Conservation (phyloP, 306 rosid genomes). For the Prosopis cineraria region DNA sequence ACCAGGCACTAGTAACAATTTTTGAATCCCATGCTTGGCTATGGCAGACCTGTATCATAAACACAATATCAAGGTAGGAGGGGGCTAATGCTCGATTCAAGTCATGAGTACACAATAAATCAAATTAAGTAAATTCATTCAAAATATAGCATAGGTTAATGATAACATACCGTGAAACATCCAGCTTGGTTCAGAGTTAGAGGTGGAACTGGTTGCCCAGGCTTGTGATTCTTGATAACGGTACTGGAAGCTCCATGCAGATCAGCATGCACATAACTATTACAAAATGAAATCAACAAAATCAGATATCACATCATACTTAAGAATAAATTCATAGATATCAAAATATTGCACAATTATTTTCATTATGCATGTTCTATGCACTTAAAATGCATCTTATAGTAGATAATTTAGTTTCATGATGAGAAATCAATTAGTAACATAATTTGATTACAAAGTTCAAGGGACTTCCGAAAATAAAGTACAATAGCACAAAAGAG, state of each 20-base stretch:
- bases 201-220: conserved; percentile 87
- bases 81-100: conserved; percentile 36
- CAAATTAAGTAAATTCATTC: conserved; percentile 27
- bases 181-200: conserved; percentile 95
- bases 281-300: conserved; percentile 40
- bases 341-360: background rate
- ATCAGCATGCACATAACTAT: conserved; percentile 94
- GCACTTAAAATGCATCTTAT: background rate
- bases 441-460: background rate
- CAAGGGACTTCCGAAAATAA: background rate
- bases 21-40: conserved; percentile 99
- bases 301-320: conserved; percentile 35
- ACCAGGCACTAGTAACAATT: conserved; percentile 99
- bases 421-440: background rate
- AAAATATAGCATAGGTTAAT: conserved; percentile 23
- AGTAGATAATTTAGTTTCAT: background rate
- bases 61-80: conserved; percentile 20
- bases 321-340: conserved; percentile 14
- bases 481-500: background rate
- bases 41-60: conserved; percentile 80
- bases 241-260: conserved; percentile 98
- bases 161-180: conserved; percentile 79
- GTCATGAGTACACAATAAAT: conserved; percentile 30
- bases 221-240: conserved; percentile 88
- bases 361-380: conserved; percentile 16